Evolutionary conservation across 2,329 filamentous ascomycete genomes (phyloP), one percentile per base, ranked within the genome.

Genomic region (Didymella exigua): DNA sequence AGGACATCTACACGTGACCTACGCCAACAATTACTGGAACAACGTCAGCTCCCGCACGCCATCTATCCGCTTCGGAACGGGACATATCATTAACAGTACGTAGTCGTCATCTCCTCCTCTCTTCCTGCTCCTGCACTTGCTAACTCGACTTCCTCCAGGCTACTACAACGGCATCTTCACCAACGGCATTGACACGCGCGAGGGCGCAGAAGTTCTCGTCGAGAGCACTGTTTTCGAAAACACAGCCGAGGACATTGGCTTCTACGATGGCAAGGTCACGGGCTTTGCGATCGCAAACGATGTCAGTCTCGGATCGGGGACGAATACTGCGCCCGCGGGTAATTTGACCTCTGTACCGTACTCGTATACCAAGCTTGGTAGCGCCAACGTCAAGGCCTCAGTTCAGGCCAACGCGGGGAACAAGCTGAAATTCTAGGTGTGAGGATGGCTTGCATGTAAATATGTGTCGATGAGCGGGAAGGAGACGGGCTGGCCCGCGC

Each of bases 1-100:
- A 2, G 86, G 86, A 60, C 78, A 86, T 68, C 78, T 89, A 33
- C 82, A 77, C 67, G 77, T 89, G 49, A 89, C 87, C 47, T 87
- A 86, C 70, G 80, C 81, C 75, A 84, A 88, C 79, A 89, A 89
- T 81, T 79, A 84, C 78, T 89, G 80, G 80, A 67, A 70, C 62
- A 87, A 88, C 77, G 73, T 87, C 69, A 85, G 86, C 78, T 86
- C 83, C 7, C 86, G 87, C 49, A 77, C 75, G 0, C 87, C 87
- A 4, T 84, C 81, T 2, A 69, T 88, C 69, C 85, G 86, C 61
- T 89, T 89, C 75, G 87, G 86, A 23, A 88, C 83, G 33, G 85
- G 77, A 9, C 87, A 89, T 74, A 69, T 84, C 62, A 83, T 81
- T 77, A 86, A 84, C 78, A 79, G 49, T 40, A 21, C 13, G 40